Evolutionary conservation across 2,329 filamentous ascomycete genomes (phyloP), one percentile per base, ranked within the genome.

Genomic region (Colletotrichum higginsianum): DNA sequence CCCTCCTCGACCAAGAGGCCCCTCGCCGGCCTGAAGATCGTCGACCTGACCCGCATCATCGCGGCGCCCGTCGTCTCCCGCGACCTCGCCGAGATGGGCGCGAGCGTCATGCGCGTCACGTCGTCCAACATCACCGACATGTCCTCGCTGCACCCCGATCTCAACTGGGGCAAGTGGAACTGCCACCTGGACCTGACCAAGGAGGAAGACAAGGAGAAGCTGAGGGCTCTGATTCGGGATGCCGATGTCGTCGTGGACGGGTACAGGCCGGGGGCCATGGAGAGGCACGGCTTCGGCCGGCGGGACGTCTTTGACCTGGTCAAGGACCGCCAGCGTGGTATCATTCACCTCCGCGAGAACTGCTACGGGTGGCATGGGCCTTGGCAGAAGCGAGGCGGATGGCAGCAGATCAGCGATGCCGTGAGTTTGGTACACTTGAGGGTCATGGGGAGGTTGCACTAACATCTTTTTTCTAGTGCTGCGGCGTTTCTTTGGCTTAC

Each of bases 361-460:
- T 88, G 86, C 75, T 89, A 87, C 71, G 87, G 87, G 0, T 88
- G 83, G 80, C 75, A 86, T 61, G 87, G 86, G 0, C 84, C 84
- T 0, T 86, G 84, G 83, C 76, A 78, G 11, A 77, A 83, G 40
- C 78, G 86, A 4, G 84, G 80, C 47, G 86, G 86, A 1, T 89
- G 86, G 86, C 87, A 89, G 77, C 86, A 87, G 75, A 87, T 88
- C 66, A 83, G 81, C 40, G 86, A 88, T 75, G 83, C 84, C 3
- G 79, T 81, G 67, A 75, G 76, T 75, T 35, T n/a, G 0, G 47
- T 15, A 35, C 0, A 6, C 15, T 2, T 4, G 0, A 8, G 0
- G 7, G 18, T 9, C 18, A 18, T n/a, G 7, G 2, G 7, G 15
- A 56, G 11, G 3, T 16, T 15, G 13, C 4, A 47, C 69, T 72